A percentile compares a stretch with the other conserved stretches of the same genome.
Evolutionary conservation across 208 protist genomes (phyloP).

Genomic region (Cochliopodium minus): DNA sequence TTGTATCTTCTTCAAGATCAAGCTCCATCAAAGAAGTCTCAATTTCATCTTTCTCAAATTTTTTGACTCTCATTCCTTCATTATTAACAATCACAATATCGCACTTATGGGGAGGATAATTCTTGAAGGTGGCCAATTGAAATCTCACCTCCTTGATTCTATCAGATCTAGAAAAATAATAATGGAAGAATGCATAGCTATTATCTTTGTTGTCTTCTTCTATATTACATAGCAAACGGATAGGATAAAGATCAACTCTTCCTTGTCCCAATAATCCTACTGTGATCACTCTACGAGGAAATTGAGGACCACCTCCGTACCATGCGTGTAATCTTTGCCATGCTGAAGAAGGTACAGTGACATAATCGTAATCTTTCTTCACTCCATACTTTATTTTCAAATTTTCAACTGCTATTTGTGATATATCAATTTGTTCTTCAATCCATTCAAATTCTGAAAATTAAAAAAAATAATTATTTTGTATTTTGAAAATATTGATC

Average conservation of each 20-base stretch:
- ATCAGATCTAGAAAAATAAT: neutral
- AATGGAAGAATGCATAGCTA: neutral
- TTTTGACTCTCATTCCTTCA: too few species aligned
- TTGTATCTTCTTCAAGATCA: too few species aligned
- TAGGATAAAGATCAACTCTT: neutral
- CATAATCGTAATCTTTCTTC: neutral
- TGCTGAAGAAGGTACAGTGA: neutral
- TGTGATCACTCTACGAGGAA: neutral
- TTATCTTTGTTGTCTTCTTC: too few species aligned
- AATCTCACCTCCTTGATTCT: neutral
- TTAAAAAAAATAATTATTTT: too few species aligned
- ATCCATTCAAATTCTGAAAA: too few species aligned
- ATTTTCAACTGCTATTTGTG: too few species aligned
- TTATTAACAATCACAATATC: too few species aligned
- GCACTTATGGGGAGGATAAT: too few species aligned
- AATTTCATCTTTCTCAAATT: too few species aligned
- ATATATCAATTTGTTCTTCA: too few species aligned
- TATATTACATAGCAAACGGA: neutral
- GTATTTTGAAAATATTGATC: too few species aligned
- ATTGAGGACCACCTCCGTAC: neutral
- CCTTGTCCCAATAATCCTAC: neutral
- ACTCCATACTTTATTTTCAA: neutral
- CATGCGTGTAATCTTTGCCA: neutral
- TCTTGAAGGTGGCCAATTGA: neutral
- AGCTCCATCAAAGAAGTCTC: too few species aligned